A percentile compares a stretch with the other conserved stretches of the same genome.
Evolutionary conservation across 1,139 yeast genomes (phyloP).

Genomic region (Ogataea hybrid): DNA sequence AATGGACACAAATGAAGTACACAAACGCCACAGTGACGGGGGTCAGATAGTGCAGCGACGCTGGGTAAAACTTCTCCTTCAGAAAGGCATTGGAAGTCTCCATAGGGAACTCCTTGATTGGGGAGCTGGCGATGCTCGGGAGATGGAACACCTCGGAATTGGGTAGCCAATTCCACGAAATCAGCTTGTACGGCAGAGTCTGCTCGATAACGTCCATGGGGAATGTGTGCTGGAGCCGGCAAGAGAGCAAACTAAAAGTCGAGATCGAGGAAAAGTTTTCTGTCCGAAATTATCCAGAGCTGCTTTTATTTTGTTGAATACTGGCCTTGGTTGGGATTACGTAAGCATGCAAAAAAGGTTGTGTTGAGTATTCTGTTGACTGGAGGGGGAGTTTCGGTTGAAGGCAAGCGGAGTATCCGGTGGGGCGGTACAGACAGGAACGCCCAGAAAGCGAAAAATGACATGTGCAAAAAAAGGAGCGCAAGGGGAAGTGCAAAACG

Average conservation of each 20-base stretch:
- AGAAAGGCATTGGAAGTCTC: slow-evolving; percentile 14
- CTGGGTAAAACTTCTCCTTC: slow-evolving; percentile 30
- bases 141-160: slow-evolving; percentile 22
- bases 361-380: background rate
- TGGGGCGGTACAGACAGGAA: no score
- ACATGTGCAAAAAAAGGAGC: no score
- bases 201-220: slow-evolving; percentile 11
- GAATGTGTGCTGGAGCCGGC: background rate
- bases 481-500: no score
- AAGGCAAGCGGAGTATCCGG: background rate
- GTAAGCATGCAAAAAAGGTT: background rate
- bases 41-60: slow-evolving; percentile 39
- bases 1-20: slow-evolving; percentile 61
- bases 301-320: slow-evolving; percentile 1
- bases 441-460: no score
- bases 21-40: slow-evolving; percentile 60
- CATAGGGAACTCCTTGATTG: slow-evolving; percentile 32
- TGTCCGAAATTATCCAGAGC: slow-evolving; percentile 1
- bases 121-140: slow-evolving; percentile 21
- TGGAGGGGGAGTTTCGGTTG: background rate
- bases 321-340: background rate
- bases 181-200: slow-evolving; percentile 15
- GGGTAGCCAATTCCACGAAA: slow-evolving; percentile 24
- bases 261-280: slow-evolving; percentile 2
- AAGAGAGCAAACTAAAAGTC: background rate